Percentiles rank a stretch among this genome's conserved stretches.
Conservation (phyloP, 129 eudicot species). For the Saposhnikovia divaricata region DNA sequence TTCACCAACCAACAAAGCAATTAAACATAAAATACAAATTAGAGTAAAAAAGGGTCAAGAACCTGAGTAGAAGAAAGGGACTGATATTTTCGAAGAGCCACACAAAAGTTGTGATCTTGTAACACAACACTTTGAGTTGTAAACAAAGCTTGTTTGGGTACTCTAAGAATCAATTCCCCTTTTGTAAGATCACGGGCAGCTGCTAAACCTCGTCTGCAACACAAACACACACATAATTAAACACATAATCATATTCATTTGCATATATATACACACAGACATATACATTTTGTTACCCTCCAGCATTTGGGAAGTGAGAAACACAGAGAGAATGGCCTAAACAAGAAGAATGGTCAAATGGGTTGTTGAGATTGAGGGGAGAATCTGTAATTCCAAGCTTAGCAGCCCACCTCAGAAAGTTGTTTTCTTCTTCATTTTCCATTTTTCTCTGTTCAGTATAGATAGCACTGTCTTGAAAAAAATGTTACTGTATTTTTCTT, state of each 20-base stretch:
- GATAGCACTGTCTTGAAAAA: not conserved
- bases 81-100: conserved; percentile 25
- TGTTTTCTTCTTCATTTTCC: conserved; percentile 33
- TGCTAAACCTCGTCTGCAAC: conserved; percentile 83
- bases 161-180: conserved; percentile 75
- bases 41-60: not conserved
- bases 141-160: conserved; percentile 66
- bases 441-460: conserved; percentile 16
- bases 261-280: not conserved
- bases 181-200: conserved; percentile 60
- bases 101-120: conserved; percentile 35
- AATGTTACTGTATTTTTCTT: not conserved
- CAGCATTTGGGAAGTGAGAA: conserved; percentile 62
- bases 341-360: conserved; percentile 24
- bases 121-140: conserved; percentile 47
- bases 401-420: conserved; percentile 55
- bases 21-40: not conserved
- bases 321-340: conserved; percentile 46
- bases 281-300: conserved; percentile 42
- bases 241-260: not conserved
- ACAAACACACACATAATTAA: not conserved
- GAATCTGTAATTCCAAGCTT: conserved; percentile 54
- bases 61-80: conserved; percentile 66
- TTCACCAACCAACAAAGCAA: not conserved
- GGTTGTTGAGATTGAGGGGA: not conserved